phyloP scores from a whole-genome alignment of 345 rosid species.

The Populus deltoides region DNA sequence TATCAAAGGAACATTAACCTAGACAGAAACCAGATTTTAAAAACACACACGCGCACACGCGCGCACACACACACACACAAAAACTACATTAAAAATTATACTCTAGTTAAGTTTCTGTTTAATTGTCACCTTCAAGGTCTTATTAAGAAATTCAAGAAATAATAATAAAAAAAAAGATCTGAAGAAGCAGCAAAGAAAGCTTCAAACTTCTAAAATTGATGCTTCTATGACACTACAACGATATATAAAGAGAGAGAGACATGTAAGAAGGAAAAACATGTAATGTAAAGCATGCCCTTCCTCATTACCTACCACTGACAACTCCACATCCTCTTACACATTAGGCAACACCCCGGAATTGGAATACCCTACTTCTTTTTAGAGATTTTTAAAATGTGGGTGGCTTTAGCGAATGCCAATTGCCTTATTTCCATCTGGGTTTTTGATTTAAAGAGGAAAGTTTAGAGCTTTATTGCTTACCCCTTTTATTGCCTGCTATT shows the following conservation, averaged over 20 bases:
- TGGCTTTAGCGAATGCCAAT: conserved; percentile 13
- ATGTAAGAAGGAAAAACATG: not conserved
- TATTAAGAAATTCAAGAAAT: not conserved
- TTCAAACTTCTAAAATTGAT: conserved; percentile 27
- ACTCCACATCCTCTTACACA: conserved; percentile 37
- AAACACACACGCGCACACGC: not conserved
- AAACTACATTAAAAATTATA: not conserved
- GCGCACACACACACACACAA: not conserved
- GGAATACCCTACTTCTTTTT: conserved; percentile 26
- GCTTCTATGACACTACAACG: conserved; percentile 24
- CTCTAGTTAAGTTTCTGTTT: conserved; percentile 28
- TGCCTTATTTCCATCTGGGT: conserved; percentile 9
- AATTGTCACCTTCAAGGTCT: conserved; percentile 34
- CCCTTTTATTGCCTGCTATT: conserved; percentile 1
- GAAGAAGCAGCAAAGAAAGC: conserved; percentile 38
- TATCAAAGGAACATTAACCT: not conserved
- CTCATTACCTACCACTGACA: conserved; percentile 57
- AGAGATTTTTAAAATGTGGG: conserved; percentile 26
- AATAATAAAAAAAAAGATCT: not conserved
- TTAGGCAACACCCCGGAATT: conserved; percentile 21
- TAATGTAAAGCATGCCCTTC: conserved; percentile 37
- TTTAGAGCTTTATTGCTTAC: conserved; percentile 11
- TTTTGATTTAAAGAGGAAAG: not conserved
- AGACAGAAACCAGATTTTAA: not conserved
- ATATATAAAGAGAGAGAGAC: not conserved